These are phyloP conservation scores for Aspergillus japonicus DNA, from an alignment of 2,329 filamentous ascomycete species.

Conservation along the genomic window DNA sequence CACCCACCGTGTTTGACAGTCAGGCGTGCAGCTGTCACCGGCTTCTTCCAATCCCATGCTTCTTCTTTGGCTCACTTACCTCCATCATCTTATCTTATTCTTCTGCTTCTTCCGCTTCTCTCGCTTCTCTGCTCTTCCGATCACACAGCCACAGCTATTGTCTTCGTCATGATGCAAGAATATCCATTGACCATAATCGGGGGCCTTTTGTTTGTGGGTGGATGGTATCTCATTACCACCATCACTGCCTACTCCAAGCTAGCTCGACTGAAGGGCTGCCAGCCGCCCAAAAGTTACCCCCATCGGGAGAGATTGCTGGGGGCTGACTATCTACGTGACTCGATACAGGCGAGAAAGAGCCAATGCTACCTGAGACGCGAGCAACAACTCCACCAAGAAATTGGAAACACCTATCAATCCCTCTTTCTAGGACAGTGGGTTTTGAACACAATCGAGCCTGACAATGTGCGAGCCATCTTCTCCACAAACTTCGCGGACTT, in stretches of 20 bases:
- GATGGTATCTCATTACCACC: not conserved
- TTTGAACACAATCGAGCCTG: conserved; percentile 5
- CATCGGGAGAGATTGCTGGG: not conserved
- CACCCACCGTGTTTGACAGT: not conserved
- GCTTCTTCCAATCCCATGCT: not conserved
- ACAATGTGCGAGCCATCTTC: conserved; percentile 1
- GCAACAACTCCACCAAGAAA: not conserved
- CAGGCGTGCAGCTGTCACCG: not conserved
- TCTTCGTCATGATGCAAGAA: not conserved
- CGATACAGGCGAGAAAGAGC: not conserved
- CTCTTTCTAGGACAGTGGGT: not conserved
- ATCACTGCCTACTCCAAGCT: not conserved
- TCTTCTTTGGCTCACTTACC: not conserved
- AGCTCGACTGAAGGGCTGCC: not conserved
- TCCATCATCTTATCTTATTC: not conserved
- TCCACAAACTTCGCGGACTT: conserved; percentile 1
- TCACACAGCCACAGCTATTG: not conserved
- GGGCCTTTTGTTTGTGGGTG: not conserved
- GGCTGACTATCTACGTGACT: not conserved
- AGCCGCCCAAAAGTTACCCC: not conserved
- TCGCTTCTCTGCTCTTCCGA: not conserved
- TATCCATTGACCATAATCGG: not conserved
- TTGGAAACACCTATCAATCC: not conserved
- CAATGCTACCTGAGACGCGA: not conserved
- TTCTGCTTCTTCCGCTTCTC: not conserved